Conservation (phyloP, 2,329 filamentous ascomycete genomes). For the Cercospora nicotianae region DNA sequence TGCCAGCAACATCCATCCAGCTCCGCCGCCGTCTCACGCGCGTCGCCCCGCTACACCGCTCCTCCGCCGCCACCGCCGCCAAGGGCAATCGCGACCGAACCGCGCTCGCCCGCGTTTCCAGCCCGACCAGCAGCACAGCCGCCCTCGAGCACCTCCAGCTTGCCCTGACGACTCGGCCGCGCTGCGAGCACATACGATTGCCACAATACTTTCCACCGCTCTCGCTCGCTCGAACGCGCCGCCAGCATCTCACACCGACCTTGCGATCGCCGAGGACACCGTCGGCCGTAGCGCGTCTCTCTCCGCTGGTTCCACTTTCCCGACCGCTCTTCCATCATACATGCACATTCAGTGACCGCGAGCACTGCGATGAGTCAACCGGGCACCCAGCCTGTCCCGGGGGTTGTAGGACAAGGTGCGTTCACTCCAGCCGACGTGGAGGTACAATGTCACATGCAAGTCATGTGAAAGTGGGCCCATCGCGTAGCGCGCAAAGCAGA, state of each 20-base stretch:
- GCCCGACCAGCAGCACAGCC: constrained; percentile 11
- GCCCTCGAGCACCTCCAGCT: constrained; percentile 6
- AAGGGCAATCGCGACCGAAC: constrained; percentile 15
- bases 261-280: constrained; percentile 4
- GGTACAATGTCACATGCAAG: constrained; percentile 16
- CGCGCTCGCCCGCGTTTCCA: constrained; percentile 15
- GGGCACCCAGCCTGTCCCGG: constrained; percentile 29
- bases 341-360: constrained; percentile 25
- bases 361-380: constrained; percentile 33
- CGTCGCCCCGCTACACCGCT: background rate
- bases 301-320: constrained; percentile 5
- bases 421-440: constrained; percentile 7
- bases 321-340: constrained; percentile 15
- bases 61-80: background rate
- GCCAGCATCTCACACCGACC: background rate
- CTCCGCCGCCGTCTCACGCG: background rate
- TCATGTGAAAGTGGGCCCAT: constrained; percentile 17
- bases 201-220: background rate
- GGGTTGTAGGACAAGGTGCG: constrained; percentile 31
- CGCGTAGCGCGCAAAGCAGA: background rate
- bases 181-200: constrained; percentile 1
- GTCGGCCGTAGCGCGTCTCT: background rate
- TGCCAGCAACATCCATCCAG: background rate
- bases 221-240: constrained; percentile 7
- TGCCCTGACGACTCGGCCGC: background rate